Evolutionary conservation across 2,329 filamentous ascomycete species (phyloP).

Genomic region (Aaosphaeria pasadenensis): DNA sequence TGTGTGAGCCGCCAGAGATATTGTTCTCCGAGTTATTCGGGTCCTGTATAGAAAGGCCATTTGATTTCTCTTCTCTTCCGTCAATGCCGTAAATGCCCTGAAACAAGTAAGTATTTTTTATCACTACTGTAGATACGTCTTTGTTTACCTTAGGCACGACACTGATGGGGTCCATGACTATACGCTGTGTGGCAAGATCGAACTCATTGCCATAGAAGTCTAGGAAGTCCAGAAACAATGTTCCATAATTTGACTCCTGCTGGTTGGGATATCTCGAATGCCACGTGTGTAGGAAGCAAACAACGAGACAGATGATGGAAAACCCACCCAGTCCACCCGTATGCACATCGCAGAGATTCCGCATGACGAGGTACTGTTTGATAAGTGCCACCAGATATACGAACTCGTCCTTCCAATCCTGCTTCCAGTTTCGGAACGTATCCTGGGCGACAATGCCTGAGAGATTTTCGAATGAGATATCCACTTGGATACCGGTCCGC

Average conservation of each 20-base stretch:
- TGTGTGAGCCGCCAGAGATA: slow-evolving; percentile 80
- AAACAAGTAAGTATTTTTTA: slow-evolving; percentile 6
- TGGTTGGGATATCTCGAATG: slow-evolving; percentile 52
- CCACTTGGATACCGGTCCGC: slow-evolving; percentile 75
- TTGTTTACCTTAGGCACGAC: slow-evolving; percentile 71
- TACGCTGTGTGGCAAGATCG: slow-evolving; percentile 66
- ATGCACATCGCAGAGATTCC: slow-evolving; percentile 85
- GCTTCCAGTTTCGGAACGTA: slow-evolving; percentile 79
- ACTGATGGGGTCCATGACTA: slow-evolving; percentile 67
- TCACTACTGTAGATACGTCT: not conserved
- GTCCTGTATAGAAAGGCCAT: slow-evolving; percentile 83
- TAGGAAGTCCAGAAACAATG: slow-evolving; percentile 82
- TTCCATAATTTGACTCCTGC: slow-evolving; percentile 67
- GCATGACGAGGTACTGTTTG: slow-evolving; percentile 90
- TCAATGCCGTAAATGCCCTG: slow-evolving; percentile 24
- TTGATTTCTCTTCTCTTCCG: slow-evolving; percentile 30
- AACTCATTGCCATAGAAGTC: slow-evolving; percentile 85
- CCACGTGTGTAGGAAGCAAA: slow-evolving; percentile 76
- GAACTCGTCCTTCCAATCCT: slow-evolving; percentile 72
- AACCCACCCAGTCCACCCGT: slow-evolving; percentile 92
- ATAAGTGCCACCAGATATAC: slow-evolving; percentile 80
- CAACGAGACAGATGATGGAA: slow-evolving; percentile 88
- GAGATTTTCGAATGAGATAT: slow-evolving; percentile 91
- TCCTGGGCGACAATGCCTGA: slow-evolving; percentile 76
- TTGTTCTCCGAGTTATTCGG: slow-evolving; percentile 85